A percentile compares a stretch with the other conserved stretches of the same genome.
Conservation (phyloP, 768 basidiomycete genomes). For the Tephrocybe rancida region DNA sequence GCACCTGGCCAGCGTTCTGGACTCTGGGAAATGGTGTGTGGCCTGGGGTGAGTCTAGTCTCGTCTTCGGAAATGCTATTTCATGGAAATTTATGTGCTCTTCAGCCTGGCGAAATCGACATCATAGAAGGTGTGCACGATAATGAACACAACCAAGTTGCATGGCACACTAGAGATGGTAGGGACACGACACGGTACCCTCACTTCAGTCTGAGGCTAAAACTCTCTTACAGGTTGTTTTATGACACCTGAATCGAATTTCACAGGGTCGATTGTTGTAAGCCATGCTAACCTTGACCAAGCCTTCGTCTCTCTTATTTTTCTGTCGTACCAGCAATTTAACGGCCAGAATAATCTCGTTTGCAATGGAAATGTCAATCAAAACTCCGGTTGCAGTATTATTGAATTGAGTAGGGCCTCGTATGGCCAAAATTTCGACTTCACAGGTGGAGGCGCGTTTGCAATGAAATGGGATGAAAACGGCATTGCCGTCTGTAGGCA, state of each 20-base stretch:
- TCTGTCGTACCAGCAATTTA: slow-evolving; percentile 36
- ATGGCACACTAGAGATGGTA: too few species aligned
- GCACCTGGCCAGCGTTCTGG: slow-evolving; percentile 88
- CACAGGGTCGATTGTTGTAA: slow-evolving; percentile 65
- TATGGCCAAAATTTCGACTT: slow-evolving; percentile 84
- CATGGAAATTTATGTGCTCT: neutral
- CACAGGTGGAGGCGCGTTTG: slow-evolving; percentile 82
- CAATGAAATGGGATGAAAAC: slow-evolving; percentile 85
- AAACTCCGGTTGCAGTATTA: slow-evolving; percentile 79
- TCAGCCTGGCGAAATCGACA: slow-evolving; percentile 80
- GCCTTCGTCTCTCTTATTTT: neutral
- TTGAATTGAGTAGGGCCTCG: slow-evolving; percentile 79
- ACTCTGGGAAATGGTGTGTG: slow-evolving; percentile 60
- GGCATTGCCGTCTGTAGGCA: slow-evolving; percentile 75
- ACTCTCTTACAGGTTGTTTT: slow-evolving; percentile 49
- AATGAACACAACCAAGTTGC: slow-evolving; percentile 85
- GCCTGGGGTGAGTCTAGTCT: slow-evolving; percentile 55
- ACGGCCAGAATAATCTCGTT: slow-evolving; percentile 50
- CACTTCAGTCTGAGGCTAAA: neutral
- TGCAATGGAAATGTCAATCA: slow-evolving; percentile 54
- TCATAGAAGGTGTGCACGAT: slow-evolving; percentile 85
- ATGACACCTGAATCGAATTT: slow-evolving; percentile 57
- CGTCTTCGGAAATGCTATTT: neutral
- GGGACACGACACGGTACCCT: slow-evolving; percentile 55
- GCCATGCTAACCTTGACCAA: slow-evolving; percentile 23